A percentile compares a stretch with the other conserved stretches of the same genome.
phyloP scores from a whole-genome alignment of 2,329 filamentous ascomycete genomes.

The Colletotrichum paranaense region DNA sequence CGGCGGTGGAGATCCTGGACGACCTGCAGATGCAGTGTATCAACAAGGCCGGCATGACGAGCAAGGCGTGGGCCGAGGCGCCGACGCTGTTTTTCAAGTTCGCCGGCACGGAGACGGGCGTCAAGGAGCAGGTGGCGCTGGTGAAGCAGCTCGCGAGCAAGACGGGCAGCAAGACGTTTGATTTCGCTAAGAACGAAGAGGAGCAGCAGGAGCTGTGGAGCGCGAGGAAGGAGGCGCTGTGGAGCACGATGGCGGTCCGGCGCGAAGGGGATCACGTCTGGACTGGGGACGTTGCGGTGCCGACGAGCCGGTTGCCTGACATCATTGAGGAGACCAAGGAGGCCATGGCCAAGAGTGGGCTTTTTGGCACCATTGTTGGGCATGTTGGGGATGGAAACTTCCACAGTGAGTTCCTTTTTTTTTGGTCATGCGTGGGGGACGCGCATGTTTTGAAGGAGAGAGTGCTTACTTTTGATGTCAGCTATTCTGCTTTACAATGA shows the following conservation, averaged over 20 bases:
- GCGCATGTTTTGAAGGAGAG: background rate
- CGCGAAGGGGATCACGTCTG: constrained; percentile 78
- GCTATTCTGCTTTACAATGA: constrained; percentile 72
- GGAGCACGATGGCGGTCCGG: constrained; percentile 79
- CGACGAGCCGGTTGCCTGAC: constrained; percentile 77
- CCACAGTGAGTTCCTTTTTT: constrained; percentile 59
- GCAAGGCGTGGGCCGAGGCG: constrained; percentile 75
- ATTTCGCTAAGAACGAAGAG: constrained; percentile 77
- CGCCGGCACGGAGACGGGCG: constrained; percentile 73
- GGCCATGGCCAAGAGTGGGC: constrained; percentile 54
- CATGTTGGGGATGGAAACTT: constrained; percentile 86
- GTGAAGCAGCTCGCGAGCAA: constrained; percentile 72
- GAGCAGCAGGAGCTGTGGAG: constrained; percentile 86
- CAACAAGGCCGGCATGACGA: constrained; percentile 74
- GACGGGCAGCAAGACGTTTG: constrained; percentile 75
- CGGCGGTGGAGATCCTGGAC: constrained; percentile 93
- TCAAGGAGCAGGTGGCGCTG: constrained; percentile 82
- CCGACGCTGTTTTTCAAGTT: constrained; percentile 91
- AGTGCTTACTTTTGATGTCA: constrained; percentile 40
- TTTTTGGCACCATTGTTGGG: constrained; percentile 69
- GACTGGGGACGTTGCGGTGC: constrained; percentile 89
- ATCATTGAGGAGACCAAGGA: constrained; percentile 79
- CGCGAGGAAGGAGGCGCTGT: constrained; percentile 85
- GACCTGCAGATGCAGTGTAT: constrained; percentile 86
- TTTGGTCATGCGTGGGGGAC: background rate